Base-by-base conservation (phyloP, 1,284 basidiomycete species). In the Ceratobasidium sp. region DNA sequence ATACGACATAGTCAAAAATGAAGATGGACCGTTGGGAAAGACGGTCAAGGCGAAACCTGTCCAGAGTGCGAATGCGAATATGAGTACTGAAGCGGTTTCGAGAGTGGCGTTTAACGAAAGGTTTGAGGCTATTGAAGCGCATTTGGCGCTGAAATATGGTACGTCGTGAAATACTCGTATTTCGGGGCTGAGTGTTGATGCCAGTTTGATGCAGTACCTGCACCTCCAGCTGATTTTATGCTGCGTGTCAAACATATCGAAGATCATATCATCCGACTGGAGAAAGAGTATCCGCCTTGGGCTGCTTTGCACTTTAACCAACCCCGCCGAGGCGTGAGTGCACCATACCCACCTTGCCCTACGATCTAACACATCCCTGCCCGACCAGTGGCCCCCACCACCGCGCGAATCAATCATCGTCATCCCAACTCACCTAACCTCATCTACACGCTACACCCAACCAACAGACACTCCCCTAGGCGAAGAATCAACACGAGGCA, bases 221-320 rank as follows among this genome's bases (percentile, higher is more conserved):
- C 90, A 1, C 89, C 89, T 13, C 93, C 94, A 0, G 88, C 87
- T 13, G 91, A 89, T 3, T 84, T 94, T 26, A 85, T 91, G 39
- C 87, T 89, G 60, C 90, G 93, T 3, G 84, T 95, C 13, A 90
- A 90, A 80, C 91, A 90, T 80, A 84, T 95, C 1, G 93, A 95
- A 84, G 92, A 94, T 55, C 93, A 94, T 82, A 88, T 95, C 77
- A 87, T 92, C 51, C 87, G 88, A 68, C 86, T 95, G 0, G 93
- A 95, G 83, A 92, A 89, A 81, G 92, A 94, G 73, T 93, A 93
- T 81, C 93, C 93, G 1, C 92, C 93, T 3, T 95, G 93, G 93
- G 93, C 93, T 0, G 93, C 93, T 10, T 85, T 94, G 28, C 93
- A 94, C 82, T 94, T 94, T 83, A 94, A 92, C 79, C 93, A 95